Evolutionary conservation across 2,329 filamentous ascomycete species (phyloP).

Genomic region (Camillea tinctor): DNA sequence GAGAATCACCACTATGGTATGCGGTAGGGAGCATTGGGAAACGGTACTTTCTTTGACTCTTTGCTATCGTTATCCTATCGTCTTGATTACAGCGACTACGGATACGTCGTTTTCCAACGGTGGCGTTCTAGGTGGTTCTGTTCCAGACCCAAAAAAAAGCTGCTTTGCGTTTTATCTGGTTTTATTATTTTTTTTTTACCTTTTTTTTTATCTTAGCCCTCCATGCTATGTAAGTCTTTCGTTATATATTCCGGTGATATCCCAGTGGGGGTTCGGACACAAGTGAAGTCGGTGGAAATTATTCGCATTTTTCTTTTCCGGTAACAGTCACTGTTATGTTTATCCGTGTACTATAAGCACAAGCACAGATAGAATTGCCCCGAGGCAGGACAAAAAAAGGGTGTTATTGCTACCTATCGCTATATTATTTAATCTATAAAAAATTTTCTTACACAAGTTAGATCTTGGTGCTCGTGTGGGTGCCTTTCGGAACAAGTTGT

Average conservation of each 20-base stretch:
- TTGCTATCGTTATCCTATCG: slow-evolving; percentile 10
- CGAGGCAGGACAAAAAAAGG: slow-evolving; percentile 27
- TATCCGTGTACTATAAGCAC: slow-evolving; percentile 26
- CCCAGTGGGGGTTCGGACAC: slow-evolving; percentile 16
- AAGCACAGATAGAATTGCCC: slow-evolving; percentile 29
- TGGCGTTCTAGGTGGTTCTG: slow-evolving; percentile 19
- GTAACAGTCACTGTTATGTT: slow-evolving; percentile 14
- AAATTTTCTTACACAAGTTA: neutral
- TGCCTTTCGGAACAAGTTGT: neutral
- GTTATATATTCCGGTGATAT: slow-evolving; percentile 28
- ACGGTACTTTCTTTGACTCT: slow-evolving; percentile 15
- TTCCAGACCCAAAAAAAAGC: slow-evolving; percentile 20
- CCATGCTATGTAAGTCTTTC: slow-evolving; percentile 20
- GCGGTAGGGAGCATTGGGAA: slow-evolving; percentile 9
- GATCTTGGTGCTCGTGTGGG: no score
- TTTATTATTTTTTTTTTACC: neutral
- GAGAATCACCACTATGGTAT: slow-evolving; percentile 6
- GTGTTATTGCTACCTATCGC: slow-evolving; percentile 14
- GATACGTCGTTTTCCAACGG: slow-evolving; percentile 7
- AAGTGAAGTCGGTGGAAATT: slow-evolving; percentile 10
- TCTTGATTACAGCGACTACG: slow-evolving; percentile 4
- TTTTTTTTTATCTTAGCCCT: no score
- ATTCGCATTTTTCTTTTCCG: slow-evolving; percentile 4
- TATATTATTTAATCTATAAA: slow-evolving; percentile 22
- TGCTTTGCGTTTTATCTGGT: slow-evolving; percentile 5